A percentile compares a stretch with the other conserved stretches of the same genome.
Conservation (phyloP, 352 stramenopile genomes). For the Blastocystis sp. region DNA sequence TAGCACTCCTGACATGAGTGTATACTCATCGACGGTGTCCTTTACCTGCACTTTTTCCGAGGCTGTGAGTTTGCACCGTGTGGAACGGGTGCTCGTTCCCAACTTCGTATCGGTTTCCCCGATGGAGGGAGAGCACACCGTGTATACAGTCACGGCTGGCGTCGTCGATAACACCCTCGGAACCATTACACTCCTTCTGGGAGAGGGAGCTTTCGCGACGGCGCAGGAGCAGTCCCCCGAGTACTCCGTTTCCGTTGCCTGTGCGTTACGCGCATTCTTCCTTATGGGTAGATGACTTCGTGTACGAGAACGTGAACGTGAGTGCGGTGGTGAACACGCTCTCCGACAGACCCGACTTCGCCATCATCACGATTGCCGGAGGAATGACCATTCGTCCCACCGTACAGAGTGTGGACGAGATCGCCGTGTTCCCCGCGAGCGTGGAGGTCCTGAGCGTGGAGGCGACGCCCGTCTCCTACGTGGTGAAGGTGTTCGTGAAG, state of each 20-base stretch:
- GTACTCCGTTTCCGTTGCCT: conserved; percentile 14
- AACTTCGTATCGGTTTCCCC: conserved; percentile 44
- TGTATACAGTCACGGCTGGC: background rate
- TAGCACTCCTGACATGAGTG: background rate
- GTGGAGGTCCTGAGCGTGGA: background rate
- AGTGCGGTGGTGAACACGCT: background rate
- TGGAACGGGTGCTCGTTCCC: conserved; percentile 5
- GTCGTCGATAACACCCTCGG: conserved; percentile 23
- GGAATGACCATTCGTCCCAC: conserved; percentile 4
- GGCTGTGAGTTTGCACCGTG: conserved; percentile 4
- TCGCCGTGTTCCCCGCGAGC: background rate
- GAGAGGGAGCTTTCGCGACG: conserved; percentile 8
- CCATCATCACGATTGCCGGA: background rate
- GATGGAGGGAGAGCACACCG: background rate
- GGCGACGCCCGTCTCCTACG: background rate
- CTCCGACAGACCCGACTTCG: conserved; percentile 11
- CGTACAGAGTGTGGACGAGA: background rate
- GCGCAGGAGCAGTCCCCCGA: conserved; percentile 5
- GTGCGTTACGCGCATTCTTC: background rate
- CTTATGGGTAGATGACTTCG: background rate
- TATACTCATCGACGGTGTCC: background rate
- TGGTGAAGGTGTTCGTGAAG: conserved; percentile 29
- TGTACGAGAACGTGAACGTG: background rate
- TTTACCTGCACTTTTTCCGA: conserved; percentile 44
- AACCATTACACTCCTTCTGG: conserved; percentile 2